phyloP scores from a whole-genome alignment of 306 rosid genomes.

The Acacia melanoxylon region DNA sequence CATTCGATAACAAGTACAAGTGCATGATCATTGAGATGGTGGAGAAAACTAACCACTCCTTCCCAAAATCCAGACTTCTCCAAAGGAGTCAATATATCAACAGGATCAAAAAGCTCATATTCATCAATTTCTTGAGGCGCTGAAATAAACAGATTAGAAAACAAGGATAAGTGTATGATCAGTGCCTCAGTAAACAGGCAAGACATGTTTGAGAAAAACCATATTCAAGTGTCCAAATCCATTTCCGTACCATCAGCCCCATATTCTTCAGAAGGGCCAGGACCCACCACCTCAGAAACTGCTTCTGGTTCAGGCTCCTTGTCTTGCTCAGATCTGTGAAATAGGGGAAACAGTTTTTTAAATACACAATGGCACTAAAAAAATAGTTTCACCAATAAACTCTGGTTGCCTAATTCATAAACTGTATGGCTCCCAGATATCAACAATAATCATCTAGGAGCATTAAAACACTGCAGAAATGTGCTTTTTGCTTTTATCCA shows the following conservation, averaged over 20 bases:
- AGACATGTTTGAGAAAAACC: slow-evolving; percentile 23
- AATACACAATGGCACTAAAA: background rate
- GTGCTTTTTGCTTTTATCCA: background rate
- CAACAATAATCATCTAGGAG: background rate
- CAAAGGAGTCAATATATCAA: slow-evolving; percentile 93
- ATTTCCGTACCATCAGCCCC: slow-evolving; percentile 63
- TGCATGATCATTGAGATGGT: slow-evolving; percentile 11
- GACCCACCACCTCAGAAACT: slow-evolving; percentile 70
- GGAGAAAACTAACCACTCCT: slow-evolving; percentile 81
- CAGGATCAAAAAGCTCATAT: slow-evolving; percentile 98
- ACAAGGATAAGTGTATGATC: slow-evolving; percentile 8
- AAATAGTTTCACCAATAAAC: background rate
- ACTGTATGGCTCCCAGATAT: background rate
- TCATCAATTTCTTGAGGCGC: slow-evolving; percentile 95
- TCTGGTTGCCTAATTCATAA: background rate
- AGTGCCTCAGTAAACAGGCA: slow-evolving; percentile 19
- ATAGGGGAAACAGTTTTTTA: slow-evolving; percentile 17
- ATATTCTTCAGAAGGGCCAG: slow-evolving; percentile 78
- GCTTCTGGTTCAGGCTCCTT: slow-evolving; percentile 92
- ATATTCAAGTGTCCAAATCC: slow-evolving; percentile 14
- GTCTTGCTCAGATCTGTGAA: slow-evolving; percentile 92
- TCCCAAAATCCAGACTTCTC: slow-evolving; percentile 99
- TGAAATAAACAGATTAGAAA: slow-evolving; percentile 42
- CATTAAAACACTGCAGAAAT: background rate
- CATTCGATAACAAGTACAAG: background rate